Percentiles rank a stretch among this genome's conserved stretches.
These are phyloP conservation scores for Abelmoschus esculentus DNA, from an alignment of 345 rosid species.

Conservation along the genomic window DNA sequence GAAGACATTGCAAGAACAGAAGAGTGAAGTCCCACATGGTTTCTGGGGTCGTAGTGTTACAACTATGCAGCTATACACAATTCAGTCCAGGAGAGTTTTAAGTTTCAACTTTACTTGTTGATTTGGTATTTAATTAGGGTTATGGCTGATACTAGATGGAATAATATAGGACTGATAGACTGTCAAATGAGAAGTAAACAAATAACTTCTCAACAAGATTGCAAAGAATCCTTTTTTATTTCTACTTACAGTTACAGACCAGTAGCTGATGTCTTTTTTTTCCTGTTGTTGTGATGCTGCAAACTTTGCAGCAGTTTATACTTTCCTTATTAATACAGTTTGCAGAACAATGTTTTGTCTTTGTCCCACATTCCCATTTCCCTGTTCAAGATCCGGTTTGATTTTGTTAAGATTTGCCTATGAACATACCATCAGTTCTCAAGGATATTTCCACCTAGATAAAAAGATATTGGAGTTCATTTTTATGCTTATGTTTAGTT, in stretches of 20 bases:
- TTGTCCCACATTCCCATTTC: neutral
- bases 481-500: no score
- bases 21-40: constrained; percentile 7
- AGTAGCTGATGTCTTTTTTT: constrained; percentile 12
- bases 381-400: neutral
- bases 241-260: constrained; percentile 20
- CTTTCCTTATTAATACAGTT: constrained; percentile 27
- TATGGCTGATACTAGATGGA: constrained; percentile 27
- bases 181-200: constrained; percentile 25
- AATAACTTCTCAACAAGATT: constrained; percentile 28
- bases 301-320: constrained; percentile 32
- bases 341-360: constrained; percentile 12
- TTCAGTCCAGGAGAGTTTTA: constrained; percentile 24
- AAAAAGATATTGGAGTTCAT: no score
- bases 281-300: constrained; percentile 26
- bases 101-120: constrained; percentile 17
- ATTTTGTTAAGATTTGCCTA: neutral
- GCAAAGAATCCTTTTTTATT: constrained; percentile 30
- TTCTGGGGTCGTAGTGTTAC: constrained; percentile 34
- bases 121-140: constrained; percentile 26
- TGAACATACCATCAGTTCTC: neutral
- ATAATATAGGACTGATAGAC: constrained; percentile 30
- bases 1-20: constrained; percentile 7
- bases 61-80: constrained; percentile 51
- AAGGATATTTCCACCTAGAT: no score